A percentile compares a stretch with the other conserved stretches of the same genome.
Evolutionary conservation across 371 early-diverging fungal genomes (phyloP).

Genomic region (Syncephalastrum sp.): DNA sequence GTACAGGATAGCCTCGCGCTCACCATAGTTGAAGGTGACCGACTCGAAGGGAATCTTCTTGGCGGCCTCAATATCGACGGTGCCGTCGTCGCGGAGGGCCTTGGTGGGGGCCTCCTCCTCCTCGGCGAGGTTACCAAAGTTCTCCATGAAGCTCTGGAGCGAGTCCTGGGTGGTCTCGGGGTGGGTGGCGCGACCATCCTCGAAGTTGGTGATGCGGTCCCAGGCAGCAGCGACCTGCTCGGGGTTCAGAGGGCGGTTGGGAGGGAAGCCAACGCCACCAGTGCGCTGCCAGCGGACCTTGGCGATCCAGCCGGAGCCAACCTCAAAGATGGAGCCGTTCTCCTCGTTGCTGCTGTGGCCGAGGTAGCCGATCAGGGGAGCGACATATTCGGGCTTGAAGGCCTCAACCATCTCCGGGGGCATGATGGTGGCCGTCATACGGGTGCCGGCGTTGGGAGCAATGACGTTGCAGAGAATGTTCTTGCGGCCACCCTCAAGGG

Average conservation of each 20-base stretch:
- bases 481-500: constrained; percentile 91
- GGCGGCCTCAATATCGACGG: constrained; percentile 70
- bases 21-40: constrained; percentile 67
- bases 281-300: constrained; percentile 94
- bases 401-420: constrained; percentile 94
- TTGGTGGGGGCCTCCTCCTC: constrained; percentile 22
- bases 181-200: constrained; percentile 90
- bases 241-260: constrained; percentile 84
- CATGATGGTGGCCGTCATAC: constrained; percentile 96
- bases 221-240: constrained; percentile 73
- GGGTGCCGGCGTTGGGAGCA: constrained; percentile 97
- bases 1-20: constrained; percentile 92
- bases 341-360: constrained; percentile 83
- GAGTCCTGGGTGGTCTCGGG: constrained; percentile 82
- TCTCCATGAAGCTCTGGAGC: constrained; percentile 82
- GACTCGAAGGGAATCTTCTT: constrained; percentile 48
- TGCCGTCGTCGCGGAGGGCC: constrained; percentile 23
- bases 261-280: constrained; percentile 90
- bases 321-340: constrained; percentile 89
- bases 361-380: constrained; percentile 91
- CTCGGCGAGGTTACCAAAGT: constrained; percentile 55
- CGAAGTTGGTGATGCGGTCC: constrained; percentile 82
- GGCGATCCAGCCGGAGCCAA: constrained; percentile 90
- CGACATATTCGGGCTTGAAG: constrained; percentile 96
- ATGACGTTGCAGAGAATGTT: constrained; percentile 92